These are phyloP conservation scores for Gnomoniopsis sp. DNA, from an alignment of 2,329 filamentous ascomycete genomes.

Conservation along the genomic window DNA sequence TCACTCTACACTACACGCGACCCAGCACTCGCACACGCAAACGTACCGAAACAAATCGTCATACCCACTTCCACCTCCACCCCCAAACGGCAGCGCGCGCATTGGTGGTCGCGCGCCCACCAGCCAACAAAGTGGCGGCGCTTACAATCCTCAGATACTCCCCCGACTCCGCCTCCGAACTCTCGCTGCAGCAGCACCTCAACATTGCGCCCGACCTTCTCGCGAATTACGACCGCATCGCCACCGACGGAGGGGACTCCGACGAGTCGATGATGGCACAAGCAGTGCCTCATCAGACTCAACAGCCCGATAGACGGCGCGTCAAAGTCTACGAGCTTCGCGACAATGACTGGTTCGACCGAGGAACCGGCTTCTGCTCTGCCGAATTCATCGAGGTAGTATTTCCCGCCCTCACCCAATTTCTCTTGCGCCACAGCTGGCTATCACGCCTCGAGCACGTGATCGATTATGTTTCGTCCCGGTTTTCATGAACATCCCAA, in stretches of 20 bases:
- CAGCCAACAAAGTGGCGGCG: conserved; percentile 47
- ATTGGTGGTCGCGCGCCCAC: conserved; percentile 26
- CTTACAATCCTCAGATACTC: conserved; percentile 51
- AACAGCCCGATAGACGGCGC: conserved; percentile 59
- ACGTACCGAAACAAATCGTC: no score
- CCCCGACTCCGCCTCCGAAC: conserved; percentile 48
- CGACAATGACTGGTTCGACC: conserved; percentile 98
- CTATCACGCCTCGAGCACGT: background rate
- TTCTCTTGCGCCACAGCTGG: background rate
- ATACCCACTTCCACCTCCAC: background rate
- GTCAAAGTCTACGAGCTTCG: conserved; percentile 99
- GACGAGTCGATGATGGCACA: conserved; percentile 70
- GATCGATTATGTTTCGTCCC: background rate
- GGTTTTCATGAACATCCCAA: background rate
- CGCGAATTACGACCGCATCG: conserved; percentile 43
- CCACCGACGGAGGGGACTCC: conserved; percentile 47
- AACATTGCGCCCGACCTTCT: conserved; percentile 52
- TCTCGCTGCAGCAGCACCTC: conserved; percentile 59
- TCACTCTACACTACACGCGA: background rate
- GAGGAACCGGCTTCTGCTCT: conserved; percentile 92
- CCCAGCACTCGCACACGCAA: background rate
- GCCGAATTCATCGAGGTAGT: conserved; percentile 72
- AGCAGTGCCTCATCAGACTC: conserved; percentile 64
- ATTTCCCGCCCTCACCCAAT: conserved; percentile 5
- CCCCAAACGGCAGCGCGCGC: conserved; percentile 29